Evolutionary conservation across 2,329 filamentous ascomycete genomes (phyloP), one percentile per base, ranked within the genome.

Genomic region (Pseudomassariella vexata): DNA sequence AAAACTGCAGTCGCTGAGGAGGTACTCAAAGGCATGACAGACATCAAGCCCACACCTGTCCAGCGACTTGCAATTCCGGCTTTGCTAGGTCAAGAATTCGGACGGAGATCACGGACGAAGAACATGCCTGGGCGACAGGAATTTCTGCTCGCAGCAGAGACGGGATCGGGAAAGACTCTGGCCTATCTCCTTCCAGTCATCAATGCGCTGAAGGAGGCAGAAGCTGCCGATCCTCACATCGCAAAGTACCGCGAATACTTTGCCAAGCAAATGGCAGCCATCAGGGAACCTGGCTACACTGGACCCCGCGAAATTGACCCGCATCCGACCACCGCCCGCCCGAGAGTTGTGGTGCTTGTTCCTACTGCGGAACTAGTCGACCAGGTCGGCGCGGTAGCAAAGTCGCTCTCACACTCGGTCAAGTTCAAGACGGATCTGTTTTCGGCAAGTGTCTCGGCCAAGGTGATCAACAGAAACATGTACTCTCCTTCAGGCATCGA

Each of bases 141-240:
- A 61, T 95, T 86, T 52, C 70, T 98, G 9, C 69, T 98, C 30
- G 92, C 92, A 4, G 92, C 92, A 9, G 92, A 98, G 66, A 98
- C 92, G 1, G 92, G 92, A 9, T 96, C 92, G 1, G 92, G 92
- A 38, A 98, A 98, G 66, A 98, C 92, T 1, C 66, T 98, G 40
- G 87, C 92, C 7, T 98, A 98, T 53, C 66, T 96, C 5, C 61
- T 95, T 5, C 94, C 92, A 0, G 73, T 82, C 11, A 68, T 98
- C 32, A 79, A 98, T 59, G 84, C 85, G 7, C 60, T 98, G 48
- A 98, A 98, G 62, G 65, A 76, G 20, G 79, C 77, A 5, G 85
- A 90, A 51, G 66, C 68, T 1, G 56, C 63, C 9, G 82, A 88
- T 41, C 55, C 57, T 1, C 69, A 71, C 2, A 65, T 77, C 11